A percentile compares a stretch with the other conserved stretches of the same genome.
Evolutionary conservation across 495 filamentous ascomycete genomes (phyloP).

Genomic region (Podospora didyma): DNA sequence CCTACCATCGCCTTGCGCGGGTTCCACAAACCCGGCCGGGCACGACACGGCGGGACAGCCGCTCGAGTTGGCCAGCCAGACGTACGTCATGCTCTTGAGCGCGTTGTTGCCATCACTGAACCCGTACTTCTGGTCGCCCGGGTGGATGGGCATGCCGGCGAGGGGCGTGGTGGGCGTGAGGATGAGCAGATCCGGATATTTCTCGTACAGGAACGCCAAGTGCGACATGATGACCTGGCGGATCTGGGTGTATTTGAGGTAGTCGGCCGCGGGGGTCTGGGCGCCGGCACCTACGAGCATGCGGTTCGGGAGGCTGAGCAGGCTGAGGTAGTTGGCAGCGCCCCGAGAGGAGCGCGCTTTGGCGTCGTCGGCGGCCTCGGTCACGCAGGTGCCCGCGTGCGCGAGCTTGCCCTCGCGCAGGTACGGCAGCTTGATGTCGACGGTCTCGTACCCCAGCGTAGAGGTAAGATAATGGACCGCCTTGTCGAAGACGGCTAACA

Average conservation of each 20-base stretch:
- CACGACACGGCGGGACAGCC: constrained; percentile 76
- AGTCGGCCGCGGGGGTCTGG: constrained; percentile 63
- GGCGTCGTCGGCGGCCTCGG: constrained; percentile 52
- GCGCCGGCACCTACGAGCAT: constrained; percentile 62
- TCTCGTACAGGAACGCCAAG: constrained; percentile 64
- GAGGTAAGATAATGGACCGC: constrained; percentile 59
- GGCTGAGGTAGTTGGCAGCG: constrained; percentile 15
- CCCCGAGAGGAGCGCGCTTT: constrained; percentile 20
- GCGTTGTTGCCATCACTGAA: constrained; percentile 68
- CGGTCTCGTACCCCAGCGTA: constrained; percentile 57
- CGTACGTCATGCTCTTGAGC: constrained; percentile 81
- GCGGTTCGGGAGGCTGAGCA: constrained; percentile 67
- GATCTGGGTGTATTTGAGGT: constrained; percentile 70
- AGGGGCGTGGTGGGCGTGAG: constrained; percentile 75
- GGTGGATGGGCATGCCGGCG: constrained; percentile 62
- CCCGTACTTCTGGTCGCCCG: constrained; percentile 55
- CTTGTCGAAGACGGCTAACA: constrained; percentile 55
- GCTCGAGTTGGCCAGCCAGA: constrained; percentile 78
- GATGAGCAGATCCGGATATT: constrained; percentile 72
- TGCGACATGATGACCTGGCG: constrained; percentile 79
- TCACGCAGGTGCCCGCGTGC: constrained; percentile 77
- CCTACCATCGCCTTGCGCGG: constrained; percentile 40
- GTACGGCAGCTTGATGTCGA: constrained; percentile 74
- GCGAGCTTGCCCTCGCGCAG: constrained; percentile 71
- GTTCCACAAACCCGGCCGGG: constrained; percentile 69